These are phyloP conservation scores for Physcomitrellopsis africana DNA, from an alignment of 225 moss, liverwort and hornwort species.

Conservation along the genomic window DNA sequence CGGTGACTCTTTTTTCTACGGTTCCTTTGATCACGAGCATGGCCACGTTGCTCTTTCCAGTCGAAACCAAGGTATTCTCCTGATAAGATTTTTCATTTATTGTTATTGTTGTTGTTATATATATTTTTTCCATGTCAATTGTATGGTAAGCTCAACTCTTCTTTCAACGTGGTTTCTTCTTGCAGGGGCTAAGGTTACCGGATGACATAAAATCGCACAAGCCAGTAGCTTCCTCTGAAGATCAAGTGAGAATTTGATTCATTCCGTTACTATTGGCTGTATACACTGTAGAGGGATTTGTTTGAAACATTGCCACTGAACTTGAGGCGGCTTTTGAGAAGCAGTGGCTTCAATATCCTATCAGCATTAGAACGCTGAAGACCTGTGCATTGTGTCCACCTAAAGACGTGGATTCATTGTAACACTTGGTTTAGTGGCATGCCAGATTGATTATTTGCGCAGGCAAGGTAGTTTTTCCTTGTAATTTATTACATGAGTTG, in stretches of 20 bases:
- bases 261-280: not conserved
- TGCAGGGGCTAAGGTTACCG: conserved; percentile 50
- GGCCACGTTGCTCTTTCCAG: conserved; percentile 63
- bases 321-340: not conserved
- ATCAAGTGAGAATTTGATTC: conserved; percentile 13
- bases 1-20: conserved; percentile 69
- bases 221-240: conserved; percentile 1
- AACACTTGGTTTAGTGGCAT: not conserved
- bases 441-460: conserved; percentile 20
- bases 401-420: conserved; percentile 22
- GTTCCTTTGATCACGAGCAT: conserved; percentile 74
- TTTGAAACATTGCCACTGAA: no score
- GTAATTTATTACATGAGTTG: not conserved
- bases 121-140: not conserved
- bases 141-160: not conserved
- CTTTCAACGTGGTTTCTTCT: conserved; percentile 1
- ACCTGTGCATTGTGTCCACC: conserved; percentile 13
- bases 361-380: conserved; percentile 1
- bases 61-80: conserved; percentile 60
- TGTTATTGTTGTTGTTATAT: not conserved
- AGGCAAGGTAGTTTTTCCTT: not conserved
- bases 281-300: not conserved
- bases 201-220: conserved; percentile 37
- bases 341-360: not conserved
- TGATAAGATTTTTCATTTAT: no score